Evolutionary conservation across 2,329 filamentous ascomycete species (phyloP).

Genomic region (Aspergillus sp.): DNA sequence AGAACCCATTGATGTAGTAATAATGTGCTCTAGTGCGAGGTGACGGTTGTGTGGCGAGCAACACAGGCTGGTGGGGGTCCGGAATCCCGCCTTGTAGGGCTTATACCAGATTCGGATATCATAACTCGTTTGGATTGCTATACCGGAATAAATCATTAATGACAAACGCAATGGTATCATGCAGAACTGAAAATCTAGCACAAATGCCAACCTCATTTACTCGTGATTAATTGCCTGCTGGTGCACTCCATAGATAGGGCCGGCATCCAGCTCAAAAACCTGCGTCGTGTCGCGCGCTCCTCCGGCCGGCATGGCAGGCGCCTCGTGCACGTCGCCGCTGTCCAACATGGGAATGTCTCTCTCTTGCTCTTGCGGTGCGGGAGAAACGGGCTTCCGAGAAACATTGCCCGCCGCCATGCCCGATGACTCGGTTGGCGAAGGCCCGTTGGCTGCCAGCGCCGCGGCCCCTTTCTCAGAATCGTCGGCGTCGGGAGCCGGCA

Average conservation of each 20-base stretch:
- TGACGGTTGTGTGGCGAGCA: too few relatives aligned
- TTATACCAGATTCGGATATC: too few relatives aligned
- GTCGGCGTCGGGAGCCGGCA: neutral
- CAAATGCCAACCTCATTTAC: constrained; percentile 5
- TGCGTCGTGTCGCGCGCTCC: constrained; percentile 1
- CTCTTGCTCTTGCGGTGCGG: constrained; percentile 4
- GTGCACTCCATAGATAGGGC: constrained; percentile 8
- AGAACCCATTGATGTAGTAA: too few relatives aligned
- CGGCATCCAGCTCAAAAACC: constrained; percentile 14
- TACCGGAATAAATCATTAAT: constrained; percentile 10
- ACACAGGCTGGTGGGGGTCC: too few relatives aligned
- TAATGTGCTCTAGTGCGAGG: too few relatives aligned
- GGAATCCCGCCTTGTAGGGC: too few relatives aligned
- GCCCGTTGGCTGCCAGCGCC: neutral
- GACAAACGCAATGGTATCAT: constrained; percentile 2
- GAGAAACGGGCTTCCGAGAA: constrained; percentile 9
- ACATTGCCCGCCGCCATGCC: neutral
- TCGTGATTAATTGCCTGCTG: constrained; percentile 12
- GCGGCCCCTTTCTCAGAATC: neutral
- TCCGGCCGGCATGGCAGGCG: constrained; percentile 3
- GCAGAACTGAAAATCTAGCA: constrained; percentile 1
- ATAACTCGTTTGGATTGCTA: too few relatives aligned
- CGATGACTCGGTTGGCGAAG: neutral
- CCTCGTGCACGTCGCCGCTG: constrained; percentile 15
- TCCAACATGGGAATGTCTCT: constrained; percentile 15